Evolutionary conservation across 2,329 filamentous ascomycete genomes (phyloP), one percentile per base, ranked within the genome.

Genomic region (Volutella citrinella): DNA sequence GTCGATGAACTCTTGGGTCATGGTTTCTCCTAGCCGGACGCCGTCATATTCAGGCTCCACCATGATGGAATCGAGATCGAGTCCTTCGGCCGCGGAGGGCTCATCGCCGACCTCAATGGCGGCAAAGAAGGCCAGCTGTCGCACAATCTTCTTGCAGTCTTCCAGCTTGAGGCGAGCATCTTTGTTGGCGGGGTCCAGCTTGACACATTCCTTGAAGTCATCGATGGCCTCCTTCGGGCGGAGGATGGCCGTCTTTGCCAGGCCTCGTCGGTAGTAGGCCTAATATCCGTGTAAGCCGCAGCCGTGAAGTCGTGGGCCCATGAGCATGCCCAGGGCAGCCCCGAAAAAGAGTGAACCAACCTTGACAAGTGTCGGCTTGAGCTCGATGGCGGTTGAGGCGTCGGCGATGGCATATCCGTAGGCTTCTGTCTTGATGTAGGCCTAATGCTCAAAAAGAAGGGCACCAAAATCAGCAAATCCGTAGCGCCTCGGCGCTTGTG

Each of bases 1-100:
- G 52, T 94, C 86, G 52, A 98, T 87, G 57, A 98, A 98, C 54
- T 96, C 91, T 49, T 91, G 79, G 2, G 91, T 96, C 89, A 98
- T 98, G 59, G 85, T 75, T 32, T 83, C 76, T 23, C 77, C 83
- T 33, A 98, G 68, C 36, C 74, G 75, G 15, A 81, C 83, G 42
- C 93, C 93, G 55, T 98, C 93, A 55, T 98, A 98, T 35, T 75
- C 74, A 15, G 81, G 68, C 43, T 96, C 90, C 13, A 98, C 80
- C 10, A 70, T 69, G 64, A 98, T 96, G 35, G 82, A 77, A 40
- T 93, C 88, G 40, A 98, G 63, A 55, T 97, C 88, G 43, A 98
- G 74, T 3, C 87, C 91, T 60, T 93, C 90, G 20, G 91, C 86
- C 0, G 90, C 93, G 1, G 90, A 96, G 5, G 91, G 89, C 46